Evolutionary conservation across 1,284 basidiomycete species (phyloP), one percentile per base, ranked within the genome.

Genomic region (Fomes fomentarius): DNA sequence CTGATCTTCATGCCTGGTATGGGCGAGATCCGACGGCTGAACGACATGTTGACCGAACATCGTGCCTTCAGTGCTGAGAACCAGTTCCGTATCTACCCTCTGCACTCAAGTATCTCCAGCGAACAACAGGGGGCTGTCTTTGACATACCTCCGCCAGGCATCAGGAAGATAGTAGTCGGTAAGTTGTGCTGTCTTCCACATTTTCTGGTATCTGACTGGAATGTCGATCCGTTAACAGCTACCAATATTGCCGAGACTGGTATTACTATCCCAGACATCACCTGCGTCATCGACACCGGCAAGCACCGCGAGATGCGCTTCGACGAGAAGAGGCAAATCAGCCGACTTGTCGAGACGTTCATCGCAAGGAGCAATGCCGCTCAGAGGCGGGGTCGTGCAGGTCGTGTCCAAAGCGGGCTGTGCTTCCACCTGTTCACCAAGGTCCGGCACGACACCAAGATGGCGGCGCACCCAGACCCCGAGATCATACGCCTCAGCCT

Each of bases 361-460:
- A 86, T 99, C 49, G 92, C 96, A 1, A 87, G 83, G 69, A 97
- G 94, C 69, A 99, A 98, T 69, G 97, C 96, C 37, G 84, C 93
- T 33, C 96, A 99, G 63, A 78, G 96, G 54, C 84, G 94, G 38
- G 96, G 96, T 47, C 85, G 94, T 63, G 92, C 94, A 7, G 96
- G 96, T 30, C 91, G 96, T 70, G 96, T 98, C 2, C 94, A 89
- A 66, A 77, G 85, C 47, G 96, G 96, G 1, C 72, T 98, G 21
- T 97, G 94, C 63, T 99, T 97, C 76, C 96, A 99, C 71, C 81
- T 99, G 2, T 99, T 98, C 76, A 98, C 96, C 0, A 94, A 89
- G 70, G 76, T 82, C 43, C 83, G 94, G 17, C 89, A 97, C 66
- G 95, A 98, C 64, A 88, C 77, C 2, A 76, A 81, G 93, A 83